phyloP scores from a whole-genome alignment of 768 basidiomycete genomes.

The Leccinum subgranulosum region DNA sequence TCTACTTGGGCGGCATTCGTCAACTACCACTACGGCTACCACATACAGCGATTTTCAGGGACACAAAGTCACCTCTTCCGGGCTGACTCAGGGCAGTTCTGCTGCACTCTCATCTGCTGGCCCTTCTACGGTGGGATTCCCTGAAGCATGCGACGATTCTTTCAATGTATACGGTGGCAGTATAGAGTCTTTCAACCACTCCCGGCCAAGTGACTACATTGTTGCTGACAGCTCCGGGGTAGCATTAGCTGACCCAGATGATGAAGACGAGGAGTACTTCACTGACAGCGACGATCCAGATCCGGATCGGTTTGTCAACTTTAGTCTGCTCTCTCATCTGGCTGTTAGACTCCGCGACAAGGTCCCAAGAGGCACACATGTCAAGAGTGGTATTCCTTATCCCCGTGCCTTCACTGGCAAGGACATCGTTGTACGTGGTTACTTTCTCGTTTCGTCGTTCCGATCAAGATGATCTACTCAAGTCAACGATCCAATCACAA shows the following conservation, averaged over 20 bases:
- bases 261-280: slow-evolving; percentile 32
- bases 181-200: slow-evolving; percentile 25
- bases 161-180: slow-evolving; percentile 21
- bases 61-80: slow-evolving; percentile 15
- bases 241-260: slow-evolving; percentile 23
- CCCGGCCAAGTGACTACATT: slow-evolving; percentile 19
- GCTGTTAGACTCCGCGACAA: slow-evolving; percentile 88
- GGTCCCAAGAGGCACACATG: slow-evolving; percentile 81
- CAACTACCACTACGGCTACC: slow-evolving; percentile 26
- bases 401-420: slow-evolving; percentile 90
- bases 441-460: neutral
- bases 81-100: slow-evolving; percentile 13
- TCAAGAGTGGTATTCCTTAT: slow-evolving; percentile 92
- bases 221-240: slow-evolving; percentile 14
- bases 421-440: slow-evolving; percentile 80
- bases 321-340: slow-evolving; percentile 81
- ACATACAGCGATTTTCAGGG: slow-evolving; percentile 17
- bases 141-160: slow-evolving; percentile 16
- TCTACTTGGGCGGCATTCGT: slow-evolving; percentile 22
- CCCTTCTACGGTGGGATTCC: slow-evolving; percentile 22
- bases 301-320: slow-evolving; percentile 80
- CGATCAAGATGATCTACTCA: slow-evolving; percentile 9
- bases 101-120: slow-evolving; percentile 18
- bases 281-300: slow-evolving; percentile 60
- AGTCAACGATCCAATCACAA: slow-evolving; percentile 87